Evolutionary conservation across 2,329 filamentous ascomycete species (phyloP).

Genomic region (Coniochaeta ligniaria): DNA sequence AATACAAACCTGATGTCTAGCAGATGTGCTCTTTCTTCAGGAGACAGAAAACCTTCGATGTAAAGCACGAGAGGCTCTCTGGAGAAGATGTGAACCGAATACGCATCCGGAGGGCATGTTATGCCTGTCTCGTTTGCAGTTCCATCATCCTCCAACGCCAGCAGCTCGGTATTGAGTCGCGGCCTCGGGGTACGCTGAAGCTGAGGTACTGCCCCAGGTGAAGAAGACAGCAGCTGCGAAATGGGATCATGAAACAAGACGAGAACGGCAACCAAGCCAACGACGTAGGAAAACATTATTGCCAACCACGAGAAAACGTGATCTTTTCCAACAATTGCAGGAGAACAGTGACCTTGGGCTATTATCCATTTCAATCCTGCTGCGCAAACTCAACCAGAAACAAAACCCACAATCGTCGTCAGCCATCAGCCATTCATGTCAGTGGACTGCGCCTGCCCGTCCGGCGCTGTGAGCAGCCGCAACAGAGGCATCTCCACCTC

Average conservation of each 20-base stretch:
- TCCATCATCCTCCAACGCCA: slow-evolving; percentile 34
- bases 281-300: slow-evolving; percentile 39
- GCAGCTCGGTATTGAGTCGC: slow-evolving; percentile 40
- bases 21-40: slow-evolving; percentile 36
- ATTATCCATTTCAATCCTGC: neutral
- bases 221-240: slow-evolving; percentile 21
- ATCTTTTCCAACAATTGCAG: neutral
- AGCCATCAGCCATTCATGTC: neutral
- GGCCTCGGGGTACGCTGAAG: slow-evolving; percentile 34
- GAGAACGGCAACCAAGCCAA: slow-evolving; percentile 32
- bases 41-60: slow-evolving; percentile 41
- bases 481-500: neutral
- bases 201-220: slow-evolving; percentile 11
- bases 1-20: slow-evolving; percentile 42
- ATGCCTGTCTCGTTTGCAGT: slow-evolving; percentile 23
- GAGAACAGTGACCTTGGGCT: neutral
- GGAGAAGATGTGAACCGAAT: slow-evolving; percentile 39
- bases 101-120: slow-evolving; percentile 31
- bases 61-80: slow-evolving; percentile 46
- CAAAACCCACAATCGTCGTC: neutral
- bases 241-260: slow-evolving; percentile 38
- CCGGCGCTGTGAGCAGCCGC: neutral
- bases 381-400: neutral
- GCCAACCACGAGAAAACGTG: neutral
- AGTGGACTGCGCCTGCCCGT: neutral